Percentiles rank a stretch among this genome's conserved stretches.
phyloP scores from a whole-genome alignment of 768 basidiomycete species.

The Leccinum arenicola region DNA sequence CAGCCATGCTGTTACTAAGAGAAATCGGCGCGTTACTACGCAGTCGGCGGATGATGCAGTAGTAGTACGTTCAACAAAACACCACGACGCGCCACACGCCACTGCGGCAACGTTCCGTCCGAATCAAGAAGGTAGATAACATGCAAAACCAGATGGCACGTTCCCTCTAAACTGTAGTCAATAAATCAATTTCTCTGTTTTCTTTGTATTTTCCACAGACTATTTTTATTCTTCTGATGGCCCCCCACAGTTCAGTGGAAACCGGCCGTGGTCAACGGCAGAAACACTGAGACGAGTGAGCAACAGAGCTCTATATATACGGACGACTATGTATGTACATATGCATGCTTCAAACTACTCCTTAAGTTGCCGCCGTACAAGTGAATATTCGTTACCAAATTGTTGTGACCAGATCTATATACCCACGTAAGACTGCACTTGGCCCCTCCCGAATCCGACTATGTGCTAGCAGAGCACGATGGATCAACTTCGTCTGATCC shows the following conservation, averaged over 20 bases:
- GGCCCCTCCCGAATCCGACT: background rate
- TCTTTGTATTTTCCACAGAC: too few relatives aligned
- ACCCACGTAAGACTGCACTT: background rate
- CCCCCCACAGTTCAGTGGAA: background rate
- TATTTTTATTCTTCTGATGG: too few relatives aligned
- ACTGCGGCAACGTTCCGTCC: background rate
- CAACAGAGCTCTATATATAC: too few relatives aligned
- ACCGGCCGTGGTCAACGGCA: background rate
- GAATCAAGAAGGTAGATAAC: background rate
- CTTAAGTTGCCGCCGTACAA: background rate
- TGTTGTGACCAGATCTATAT: background rate
- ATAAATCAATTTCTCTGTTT: too few relatives aligned
- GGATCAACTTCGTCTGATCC: background rate
- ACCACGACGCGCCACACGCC: background rate
- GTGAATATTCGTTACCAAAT: background rate
- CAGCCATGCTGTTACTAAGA: slow-evolving; percentile 47
- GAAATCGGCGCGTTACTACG: slow-evolving; percentile 1
- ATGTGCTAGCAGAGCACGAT: background rate
- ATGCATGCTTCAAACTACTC: background rate
- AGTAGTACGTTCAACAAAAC: background rate
- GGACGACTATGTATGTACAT: too few relatives aligned
- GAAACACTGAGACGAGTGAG: background rate
- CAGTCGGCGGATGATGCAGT: background rate
- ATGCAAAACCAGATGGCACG: too few relatives aligned
- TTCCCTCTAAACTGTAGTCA: too few relatives aligned